A percentile compares a stretch with the other conserved stretches of the same genome.
phyloP scores from a whole-genome alignment of 768 basidiomycete genomes.

The Holtermanniella nyarrowii region DNA sequence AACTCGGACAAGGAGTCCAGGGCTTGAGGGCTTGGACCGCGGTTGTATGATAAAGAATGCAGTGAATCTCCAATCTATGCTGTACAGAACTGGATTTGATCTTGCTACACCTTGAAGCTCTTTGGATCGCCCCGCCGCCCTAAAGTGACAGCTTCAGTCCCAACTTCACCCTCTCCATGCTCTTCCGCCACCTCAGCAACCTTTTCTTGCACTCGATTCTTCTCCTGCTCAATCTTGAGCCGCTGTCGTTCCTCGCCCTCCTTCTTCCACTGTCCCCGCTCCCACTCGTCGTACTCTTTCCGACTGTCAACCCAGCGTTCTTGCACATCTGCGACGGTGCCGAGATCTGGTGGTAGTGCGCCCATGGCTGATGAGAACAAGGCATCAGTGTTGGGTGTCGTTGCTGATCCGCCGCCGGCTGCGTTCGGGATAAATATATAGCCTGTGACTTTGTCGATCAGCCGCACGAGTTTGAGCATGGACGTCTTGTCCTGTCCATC shows the following conservation, averaged over 20 bases:
- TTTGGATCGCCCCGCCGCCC: background rate
- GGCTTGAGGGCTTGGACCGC: conserved; percentile 1
- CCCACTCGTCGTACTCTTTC: conserved; percentile 71
- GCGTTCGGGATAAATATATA: conserved; percentile 67
- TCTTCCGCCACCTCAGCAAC: background rate
- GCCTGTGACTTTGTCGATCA: conserved; percentile 83
- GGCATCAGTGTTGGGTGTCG: conserved; percentile 53
- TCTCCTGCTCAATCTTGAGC: background rate
- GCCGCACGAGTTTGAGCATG: conserved; percentile 76
- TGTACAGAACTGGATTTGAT: no score
- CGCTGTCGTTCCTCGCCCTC: conserved; percentile 41
- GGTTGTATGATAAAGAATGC: no score
- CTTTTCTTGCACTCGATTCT: background rate
- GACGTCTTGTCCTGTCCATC: conserved; percentile 76
- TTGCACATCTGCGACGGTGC: conserved; percentile 62
- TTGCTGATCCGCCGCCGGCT: conserved; percentile 26
- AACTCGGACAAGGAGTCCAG: conserved; percentile 40
- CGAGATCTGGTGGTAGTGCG: conserved; percentile 23
- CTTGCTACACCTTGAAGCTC: background rate
- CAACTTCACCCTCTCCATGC: background rate
- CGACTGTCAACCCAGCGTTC: conserved; percentile 86
- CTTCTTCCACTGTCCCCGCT: conserved; percentile 63
- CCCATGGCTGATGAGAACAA: conserved; percentile 53
- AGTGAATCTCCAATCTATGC: no score
- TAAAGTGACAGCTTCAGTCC: background rate